phyloP scores from a whole-genome alignment of 176 grass and related monocot genomes.

The Metroxylon sagu region DNA sequence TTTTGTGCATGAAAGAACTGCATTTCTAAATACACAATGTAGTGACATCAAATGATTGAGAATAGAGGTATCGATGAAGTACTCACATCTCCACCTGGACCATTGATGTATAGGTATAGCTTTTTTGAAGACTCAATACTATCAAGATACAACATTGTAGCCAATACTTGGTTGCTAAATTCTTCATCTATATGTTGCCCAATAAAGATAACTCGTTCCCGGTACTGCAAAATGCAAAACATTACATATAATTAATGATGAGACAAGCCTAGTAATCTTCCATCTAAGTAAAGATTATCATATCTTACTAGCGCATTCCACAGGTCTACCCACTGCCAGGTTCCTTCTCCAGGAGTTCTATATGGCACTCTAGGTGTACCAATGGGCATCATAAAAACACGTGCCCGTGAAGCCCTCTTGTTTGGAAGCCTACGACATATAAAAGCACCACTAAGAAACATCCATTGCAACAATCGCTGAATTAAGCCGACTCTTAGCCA shows the following conservation, averaged over 20 bases:
- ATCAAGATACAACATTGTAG: constrained; percentile 84
- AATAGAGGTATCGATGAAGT: neutral
- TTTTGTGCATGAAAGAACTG: too few species aligned
- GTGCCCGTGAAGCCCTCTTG: constrained; percentile 35
- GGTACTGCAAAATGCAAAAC: constrained; percentile 46
- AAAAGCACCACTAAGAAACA: neutral
- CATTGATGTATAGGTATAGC: constrained; percentile 82
- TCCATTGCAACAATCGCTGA: neutral
- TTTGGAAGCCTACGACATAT: constrained; percentile 40
- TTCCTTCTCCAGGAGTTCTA: constrained; percentile 65
- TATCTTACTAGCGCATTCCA: constrained; percentile 84
- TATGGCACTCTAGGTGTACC: constrained; percentile 71
- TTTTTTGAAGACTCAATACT: constrained; percentile 65
- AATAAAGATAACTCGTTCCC: constrained; percentile 77
- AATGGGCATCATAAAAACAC: constrained; percentile 71
- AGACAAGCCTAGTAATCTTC: neutral
- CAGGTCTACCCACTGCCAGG: constrained; percentile 65
- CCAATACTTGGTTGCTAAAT: constrained; percentile 79
- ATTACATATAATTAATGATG: constrained; percentile 6
- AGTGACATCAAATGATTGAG: too few species aligned
- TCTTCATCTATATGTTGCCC: constrained; percentile 80
- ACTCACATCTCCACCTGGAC: constrained; percentile 92
- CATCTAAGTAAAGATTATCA: constrained; percentile 4
- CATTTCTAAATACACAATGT: too few species aligned
- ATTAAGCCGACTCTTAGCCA: too few species aligned